phyloP scores from a whole-genome alignment of 1,284 basidiomycete species.

The Ceratobasidium sp. region DNA sequence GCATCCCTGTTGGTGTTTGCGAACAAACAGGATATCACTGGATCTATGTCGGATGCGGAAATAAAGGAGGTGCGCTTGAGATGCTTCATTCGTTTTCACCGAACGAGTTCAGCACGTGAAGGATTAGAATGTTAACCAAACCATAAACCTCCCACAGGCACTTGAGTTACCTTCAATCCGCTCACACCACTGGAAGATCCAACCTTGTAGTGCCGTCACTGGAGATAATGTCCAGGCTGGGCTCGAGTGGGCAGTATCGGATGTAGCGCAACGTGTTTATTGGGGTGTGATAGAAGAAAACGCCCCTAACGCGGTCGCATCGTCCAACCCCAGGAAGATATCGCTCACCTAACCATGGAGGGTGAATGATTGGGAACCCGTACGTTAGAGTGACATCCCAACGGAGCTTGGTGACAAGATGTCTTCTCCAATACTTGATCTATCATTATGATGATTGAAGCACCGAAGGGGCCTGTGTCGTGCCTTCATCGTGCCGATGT shows the following conservation, averaged over 20 bases:
- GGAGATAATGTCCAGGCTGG: constrained; percentile 84
- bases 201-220: constrained; percentile 89
- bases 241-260: constrained; percentile 92
- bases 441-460: no score
- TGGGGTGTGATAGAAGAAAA: constrained; percentile 53
- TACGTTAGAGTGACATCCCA: no score
- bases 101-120: constrained; percentile 30
- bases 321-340: not conserved
- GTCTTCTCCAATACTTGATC: no score
- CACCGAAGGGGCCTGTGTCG: no score
- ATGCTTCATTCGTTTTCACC: no score
- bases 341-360: not conserved
- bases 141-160: constrained; percentile 61
- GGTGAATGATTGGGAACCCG: no score
- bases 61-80: constrained; percentile 72
- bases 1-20: constrained; percentile 95
- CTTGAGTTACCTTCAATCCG: constrained; percentile 77
- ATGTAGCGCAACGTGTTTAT: constrained; percentile 82
- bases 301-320: not conserved
- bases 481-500: no score
- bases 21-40: constrained; percentile 97
- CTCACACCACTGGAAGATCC: constrained; percentile 89
- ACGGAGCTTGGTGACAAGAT: no score
- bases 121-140: constrained; percentile 5
- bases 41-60: constrained; percentile 81